Evolutionary conservation across 2,329 filamentous ascomycete genomes (phyloP).

Genomic region (Dryadomyces sulphureus): DNA sequence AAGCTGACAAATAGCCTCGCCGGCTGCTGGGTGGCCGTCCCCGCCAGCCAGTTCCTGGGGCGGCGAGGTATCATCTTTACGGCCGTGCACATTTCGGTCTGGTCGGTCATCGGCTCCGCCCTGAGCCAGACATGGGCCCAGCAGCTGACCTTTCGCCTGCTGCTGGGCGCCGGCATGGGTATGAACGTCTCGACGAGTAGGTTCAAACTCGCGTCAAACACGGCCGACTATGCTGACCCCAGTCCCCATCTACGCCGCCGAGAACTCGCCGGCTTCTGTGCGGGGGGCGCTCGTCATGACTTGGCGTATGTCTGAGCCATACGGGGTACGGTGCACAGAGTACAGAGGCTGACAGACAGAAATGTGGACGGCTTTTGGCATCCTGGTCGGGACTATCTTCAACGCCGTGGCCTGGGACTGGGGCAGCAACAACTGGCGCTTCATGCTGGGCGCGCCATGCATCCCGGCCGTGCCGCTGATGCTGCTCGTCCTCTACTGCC

Average conservation of each 20-base stretch:
- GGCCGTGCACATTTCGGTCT: slow-evolving; percentile 56
- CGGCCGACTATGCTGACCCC: slow-evolving; percentile 10
- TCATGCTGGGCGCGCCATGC: slow-evolving; percentile 50
- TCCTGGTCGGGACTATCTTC: slow-evolving; percentile 49
- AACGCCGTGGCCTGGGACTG: slow-evolving; percentile 49
- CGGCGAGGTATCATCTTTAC: slow-evolving; percentile 53
- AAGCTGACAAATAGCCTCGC: slow-evolving; percentile 9
- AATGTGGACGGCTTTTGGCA: slow-evolving; percentile 30
- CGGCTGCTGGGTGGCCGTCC: slow-evolving; percentile 53
- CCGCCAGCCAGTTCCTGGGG: slow-evolving; percentile 28
- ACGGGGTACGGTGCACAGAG: too few species aligned
- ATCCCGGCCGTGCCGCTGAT: slow-evolving; percentile 43
- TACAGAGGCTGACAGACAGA: background rate
- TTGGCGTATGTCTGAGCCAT: slow-evolving; percentile 36
- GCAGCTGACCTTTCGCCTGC: slow-evolving; percentile 50
- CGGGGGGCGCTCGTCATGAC: slow-evolving; percentile 70
- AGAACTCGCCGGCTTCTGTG: slow-evolving; percentile 54
- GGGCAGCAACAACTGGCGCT: slow-evolving; percentile 44
- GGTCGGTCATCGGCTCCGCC: slow-evolving; percentile 53
- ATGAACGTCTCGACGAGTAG: slow-evolving; percentile 34
- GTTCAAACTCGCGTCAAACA: background rate
- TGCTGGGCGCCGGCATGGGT: slow-evolving; percentile 66
- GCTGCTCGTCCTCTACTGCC: slow-evolving; percentile 48
- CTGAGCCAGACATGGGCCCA: slow-evolving; percentile 60
- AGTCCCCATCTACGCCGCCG: slow-evolving; percentile 63